phyloP scores from a whole-genome alignment of 768 basidiomycete genomes.

The Leccinum disarticulatum region DNA sequence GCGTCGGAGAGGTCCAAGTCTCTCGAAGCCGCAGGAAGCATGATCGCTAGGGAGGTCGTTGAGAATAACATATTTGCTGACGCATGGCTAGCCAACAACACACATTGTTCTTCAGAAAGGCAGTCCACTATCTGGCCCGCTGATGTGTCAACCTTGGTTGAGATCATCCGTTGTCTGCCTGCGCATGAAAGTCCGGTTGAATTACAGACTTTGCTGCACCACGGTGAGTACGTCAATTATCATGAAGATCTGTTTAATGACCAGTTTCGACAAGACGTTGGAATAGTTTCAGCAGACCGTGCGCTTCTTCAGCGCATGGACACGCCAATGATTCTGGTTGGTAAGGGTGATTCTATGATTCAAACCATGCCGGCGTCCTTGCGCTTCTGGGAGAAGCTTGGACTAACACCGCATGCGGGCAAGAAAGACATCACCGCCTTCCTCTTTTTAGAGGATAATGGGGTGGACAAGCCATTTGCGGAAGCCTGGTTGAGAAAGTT shows the following conservation, averaged over 20 bases:
- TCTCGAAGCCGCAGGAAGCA: slow-evolving; percentile 64
- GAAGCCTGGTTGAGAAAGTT: slow-evolving; percentile 60
- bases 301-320: slow-evolving; percentile 37
- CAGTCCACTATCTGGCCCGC: slow-evolving; percentile 52
- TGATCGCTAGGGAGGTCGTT: slow-evolving; percentile 66
- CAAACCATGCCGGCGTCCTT: slow-evolving; percentile 69
- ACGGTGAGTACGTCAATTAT: slow-evolving; percentile 27
- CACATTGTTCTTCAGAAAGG: slow-evolving; percentile 9
- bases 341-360: slow-evolving; percentile 67
- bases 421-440: slow-evolving; percentile 68
- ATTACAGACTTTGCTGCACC: slow-evolving; percentile 44
- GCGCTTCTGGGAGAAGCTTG: slow-evolving; percentile 85
- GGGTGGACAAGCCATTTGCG: slow-evolving; percentile 47
- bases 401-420: slow-evolving; percentile 67
- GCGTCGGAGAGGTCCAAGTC: slow-evolving; percentile 65
- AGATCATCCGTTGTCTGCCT: slow-evolving; percentile 33
- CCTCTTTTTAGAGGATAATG: slow-evolving; percentile 65
- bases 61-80: slow-evolving; percentile 72
- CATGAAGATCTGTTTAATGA: slow-evolving; percentile 2
- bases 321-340: slow-evolving; percentile 61
- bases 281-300: slow-evolving; percentile 7
- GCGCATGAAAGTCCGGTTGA: slow-evolving; percentile 42
- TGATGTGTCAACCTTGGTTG: slow-evolving; percentile 52
- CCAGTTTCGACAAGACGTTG: not conserved
- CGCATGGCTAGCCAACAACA: slow-evolving; percentile 54